These are phyloP conservation scores for Talaromyces sp. DNA, from an alignment of 2,329 filamentous ascomycete genomes.

Conservation along the genomic window DNA sequence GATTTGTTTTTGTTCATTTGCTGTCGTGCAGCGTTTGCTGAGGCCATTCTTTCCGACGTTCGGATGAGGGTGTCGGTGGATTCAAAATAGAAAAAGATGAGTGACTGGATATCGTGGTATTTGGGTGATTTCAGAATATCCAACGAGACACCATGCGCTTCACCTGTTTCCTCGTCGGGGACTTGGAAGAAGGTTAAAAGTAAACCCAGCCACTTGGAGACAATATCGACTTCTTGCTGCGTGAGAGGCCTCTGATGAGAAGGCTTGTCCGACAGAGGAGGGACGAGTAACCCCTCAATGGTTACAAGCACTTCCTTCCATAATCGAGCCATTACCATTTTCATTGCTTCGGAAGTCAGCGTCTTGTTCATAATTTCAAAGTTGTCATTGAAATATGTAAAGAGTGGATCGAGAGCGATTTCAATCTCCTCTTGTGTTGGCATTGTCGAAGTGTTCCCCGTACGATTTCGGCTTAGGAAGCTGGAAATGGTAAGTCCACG, in stretches of 20 bases:
- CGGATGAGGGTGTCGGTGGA: constrained; percentile 84
- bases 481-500: constrained; percentile 68
- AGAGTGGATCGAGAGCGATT: constrained; percentile 75
- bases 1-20: constrained; percentile 63
- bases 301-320: constrained; percentile 97
- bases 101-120: constrained; percentile 91
- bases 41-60: constrained; percentile 93
- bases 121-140: constrained; percentile 95
- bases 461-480: constrained; percentile 53
- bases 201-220: constrained; percentile 88
- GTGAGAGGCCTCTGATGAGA: constrained; percentile 77
- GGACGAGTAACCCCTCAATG: constrained; percentile 83
- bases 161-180: constrained; percentile 73
- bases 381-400: constrained; percentile 95
- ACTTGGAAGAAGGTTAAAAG: constrained; percentile 95
- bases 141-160: constrained; percentile 79
- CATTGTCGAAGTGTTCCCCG: constrained; percentile 47
- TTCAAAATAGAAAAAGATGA: constrained; percentile 99
- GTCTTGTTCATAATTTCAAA: constrained; percentile 99
- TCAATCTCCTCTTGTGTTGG: constrained; percentile 70
- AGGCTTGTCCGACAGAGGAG: constrained; percentile 89
- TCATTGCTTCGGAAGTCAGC: constrained; percentile 91
- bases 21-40: constrained; percentile 73
- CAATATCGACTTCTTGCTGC: constrained; percentile 85
- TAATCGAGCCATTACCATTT: constrained; percentile 92